Evolutionary conservation across 805 yeast genomes (phyloP).

Genomic region (Metschnikowia rubicola): DNA sequence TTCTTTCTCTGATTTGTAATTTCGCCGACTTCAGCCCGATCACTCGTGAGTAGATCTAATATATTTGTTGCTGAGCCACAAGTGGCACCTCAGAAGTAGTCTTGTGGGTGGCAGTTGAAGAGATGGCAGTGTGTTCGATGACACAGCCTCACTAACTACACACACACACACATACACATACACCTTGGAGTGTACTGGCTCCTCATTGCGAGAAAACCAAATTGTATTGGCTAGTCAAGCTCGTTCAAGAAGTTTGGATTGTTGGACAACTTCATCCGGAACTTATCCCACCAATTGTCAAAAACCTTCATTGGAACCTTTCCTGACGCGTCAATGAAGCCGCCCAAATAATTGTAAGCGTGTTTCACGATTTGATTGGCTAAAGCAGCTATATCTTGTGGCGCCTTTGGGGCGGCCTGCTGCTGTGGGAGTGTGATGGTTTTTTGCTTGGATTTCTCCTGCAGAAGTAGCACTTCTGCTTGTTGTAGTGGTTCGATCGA

Average conservation of each 20-base stretch:
- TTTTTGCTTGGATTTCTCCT: slow-evolving; percentile 31
- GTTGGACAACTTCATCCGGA: slow-evolving; percentile 66
- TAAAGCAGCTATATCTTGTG: slow-evolving; percentile 45
- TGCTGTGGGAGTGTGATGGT: slow-evolving; percentile 23
- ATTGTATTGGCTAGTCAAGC: slow-evolving; percentile 9
- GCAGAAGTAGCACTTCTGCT: slow-evolving; percentile 57
- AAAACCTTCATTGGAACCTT: slow-evolving; percentile 84
- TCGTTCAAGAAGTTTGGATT: slow-evolving; percentile 78
- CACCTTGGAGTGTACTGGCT: too few relatives aligned
- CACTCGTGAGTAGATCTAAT: too few relatives aligned
- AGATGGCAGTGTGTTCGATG: too few relatives aligned
- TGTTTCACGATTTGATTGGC: slow-evolving; percentile 88
- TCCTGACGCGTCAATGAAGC: slow-evolving; percentile 78
- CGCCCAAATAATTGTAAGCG: slow-evolving; percentile 85
- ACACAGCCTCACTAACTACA: too few relatives aligned
- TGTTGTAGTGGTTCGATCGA: slow-evolving; percentile 76
- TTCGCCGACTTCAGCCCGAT: too few relatives aligned
- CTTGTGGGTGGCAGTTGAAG: too few relatives aligned
- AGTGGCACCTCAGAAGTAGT: too few relatives aligned
- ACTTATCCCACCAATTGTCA: slow-evolving; percentile 95
- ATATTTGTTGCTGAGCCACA: too few relatives aligned
- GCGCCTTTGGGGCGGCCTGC: slow-evolving; percentile 22
- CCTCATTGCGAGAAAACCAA: too few relatives aligned
- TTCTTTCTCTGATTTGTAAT: too few relatives aligned
- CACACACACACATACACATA: too few relatives aligned